phyloP scores from a whole-genome alignment of 495 filamentous ascomycete species.

The Cudoniella acicularis region DNA sequence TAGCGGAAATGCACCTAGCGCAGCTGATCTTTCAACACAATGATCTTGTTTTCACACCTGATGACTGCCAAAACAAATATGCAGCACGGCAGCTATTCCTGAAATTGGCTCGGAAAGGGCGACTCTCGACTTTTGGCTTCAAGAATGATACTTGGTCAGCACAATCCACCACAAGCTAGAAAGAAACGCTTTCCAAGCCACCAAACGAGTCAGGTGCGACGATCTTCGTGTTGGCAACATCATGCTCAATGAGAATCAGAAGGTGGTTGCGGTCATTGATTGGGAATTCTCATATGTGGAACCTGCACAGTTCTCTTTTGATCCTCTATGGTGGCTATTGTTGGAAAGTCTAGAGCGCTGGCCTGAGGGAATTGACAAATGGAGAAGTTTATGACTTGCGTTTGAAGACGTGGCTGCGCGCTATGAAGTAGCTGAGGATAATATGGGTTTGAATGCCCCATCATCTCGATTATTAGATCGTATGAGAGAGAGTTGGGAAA shows the following conservation, averaged over 20 bases:
- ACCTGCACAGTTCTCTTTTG: constrained; percentile 34
- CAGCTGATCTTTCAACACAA: constrained; percentile 41
- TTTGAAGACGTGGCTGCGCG: constrained; percentile 26
- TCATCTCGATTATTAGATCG: constrained; percentile 9
- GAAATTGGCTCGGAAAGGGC: constrained; percentile 29
- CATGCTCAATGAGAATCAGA: constrained; percentile 16
- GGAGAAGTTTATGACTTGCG: constrained; percentile 23
- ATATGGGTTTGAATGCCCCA: background rate
- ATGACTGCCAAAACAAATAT: constrained; percentile 34
- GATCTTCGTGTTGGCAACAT: constrained; percentile 26
- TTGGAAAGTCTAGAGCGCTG: constrained; percentile 33
- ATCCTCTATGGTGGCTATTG: constrained; percentile 43
- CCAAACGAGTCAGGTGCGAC: constrained; percentile 9
- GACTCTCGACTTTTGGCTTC: constrained; percentile 26
- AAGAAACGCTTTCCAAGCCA: background rate
- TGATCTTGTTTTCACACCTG: constrained; percentile 31
- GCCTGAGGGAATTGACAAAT: constrained; percentile 28
- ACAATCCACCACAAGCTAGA: background rate
- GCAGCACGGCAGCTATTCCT: constrained; percentile 34
- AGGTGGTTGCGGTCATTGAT: constrained; percentile 22
- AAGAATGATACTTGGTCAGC: constrained; percentile 32
- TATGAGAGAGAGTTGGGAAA: constrained; percentile 31
- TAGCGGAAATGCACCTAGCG: constrained; percentile 38
- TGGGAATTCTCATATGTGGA: constrained; percentile 41
- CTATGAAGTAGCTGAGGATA: constrained; percentile 26